These are phyloP conservation scores for Fraxinus velutina DNA, from an alignment of 305 asterid genomes.

Conservation along the genomic window DNA sequence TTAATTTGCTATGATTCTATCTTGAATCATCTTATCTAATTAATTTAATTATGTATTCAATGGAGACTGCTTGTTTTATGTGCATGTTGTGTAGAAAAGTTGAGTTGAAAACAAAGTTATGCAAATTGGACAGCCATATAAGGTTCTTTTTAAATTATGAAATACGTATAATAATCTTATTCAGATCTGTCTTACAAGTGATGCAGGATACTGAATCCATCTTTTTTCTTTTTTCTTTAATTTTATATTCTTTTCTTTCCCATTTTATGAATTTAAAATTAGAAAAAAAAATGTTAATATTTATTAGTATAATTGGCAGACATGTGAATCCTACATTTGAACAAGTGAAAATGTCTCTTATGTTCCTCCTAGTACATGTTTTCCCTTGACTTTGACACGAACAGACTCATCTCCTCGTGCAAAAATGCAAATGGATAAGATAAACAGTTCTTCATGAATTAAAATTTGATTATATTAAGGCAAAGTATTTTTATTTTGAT, in stretches of 20 bases:
- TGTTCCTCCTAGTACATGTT: constrained; percentile 18
- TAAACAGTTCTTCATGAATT: not conserved
- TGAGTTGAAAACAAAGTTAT: not conserved
- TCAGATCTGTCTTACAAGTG: constrained; percentile 40
- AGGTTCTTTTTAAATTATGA: not conserved
- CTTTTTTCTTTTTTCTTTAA: not conserved
- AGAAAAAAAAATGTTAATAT: constrained; percentile 9
- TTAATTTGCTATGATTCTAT: not conserved
- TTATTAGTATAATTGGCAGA: constrained; percentile 11
- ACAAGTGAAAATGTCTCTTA: constrained; percentile 21
- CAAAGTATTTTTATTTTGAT: not conserved
- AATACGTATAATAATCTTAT: constrained; percentile 22
- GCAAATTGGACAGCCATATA: not conserved
- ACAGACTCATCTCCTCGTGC: not conserved
- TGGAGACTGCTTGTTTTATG: not conserved
- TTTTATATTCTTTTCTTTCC: not conserved
- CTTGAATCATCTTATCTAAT: not conserved
- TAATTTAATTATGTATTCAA: not conserved
- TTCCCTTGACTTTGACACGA: constrained; percentile 6
- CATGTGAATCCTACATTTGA: constrained; percentile 35
- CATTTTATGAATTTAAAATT: not conserved
- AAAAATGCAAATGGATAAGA: not conserved
- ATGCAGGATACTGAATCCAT: constrained; percentile 20
- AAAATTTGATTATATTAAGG: not conserved
- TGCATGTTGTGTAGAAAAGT: not conserved